Evolutionary conservation across 768 basidiomycete species (phyloP).

Genomic region (Filobasidium wieringae): DNA sequence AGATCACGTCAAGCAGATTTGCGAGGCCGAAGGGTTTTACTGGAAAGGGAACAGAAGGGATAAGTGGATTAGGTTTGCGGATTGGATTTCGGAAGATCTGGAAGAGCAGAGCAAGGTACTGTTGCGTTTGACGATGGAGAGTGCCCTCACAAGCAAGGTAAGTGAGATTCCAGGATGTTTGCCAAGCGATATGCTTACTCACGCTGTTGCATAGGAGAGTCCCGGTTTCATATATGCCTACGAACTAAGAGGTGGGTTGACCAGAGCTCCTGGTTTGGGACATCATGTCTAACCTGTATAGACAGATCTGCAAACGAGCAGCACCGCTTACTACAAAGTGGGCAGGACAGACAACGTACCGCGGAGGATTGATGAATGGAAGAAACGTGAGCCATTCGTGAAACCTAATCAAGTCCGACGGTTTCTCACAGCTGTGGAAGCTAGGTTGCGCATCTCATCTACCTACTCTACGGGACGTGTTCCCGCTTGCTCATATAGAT

Average conservation of each 20-base stretch:
- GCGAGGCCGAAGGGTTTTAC: constrained; percentile 32
- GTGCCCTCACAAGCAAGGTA: constrained; percentile 29
- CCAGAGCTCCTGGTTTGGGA: not conserved
- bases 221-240: constrained; percentile 36
- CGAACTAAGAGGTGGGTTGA: constrained; percentile 28
- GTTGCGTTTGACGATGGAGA: constrained; percentile 35
- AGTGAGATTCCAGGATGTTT: not conserved
- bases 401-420: too few species aligned
- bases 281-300: not conserved
- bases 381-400: constrained; percentile 21
- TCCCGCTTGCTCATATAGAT: constrained; percentile 18
- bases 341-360: constrained; percentile 37
- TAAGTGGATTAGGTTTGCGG: constrained; percentile 31
- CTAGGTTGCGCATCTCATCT: constrained; percentile 30
- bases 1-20: constrained; percentile 35
- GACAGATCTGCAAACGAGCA: constrained; percentile 29
- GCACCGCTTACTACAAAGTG: constrained; percentile 30
- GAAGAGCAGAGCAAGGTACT: constrained; percentile 35
- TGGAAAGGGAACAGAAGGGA: constrained; percentile 13
- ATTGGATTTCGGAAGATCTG: constrained; percentile 28
- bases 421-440: not conserved
- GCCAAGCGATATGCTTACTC: not conserved
- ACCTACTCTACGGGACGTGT: constrained; percentile 33
- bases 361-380: constrained; percentile 34
- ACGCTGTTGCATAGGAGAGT: constrained; percentile 19